These are phyloP conservation scores for Bombardia bombarda DNA, from an alignment of 495 filamentous ascomycete species.

Conservation along the genomic window DNA sequence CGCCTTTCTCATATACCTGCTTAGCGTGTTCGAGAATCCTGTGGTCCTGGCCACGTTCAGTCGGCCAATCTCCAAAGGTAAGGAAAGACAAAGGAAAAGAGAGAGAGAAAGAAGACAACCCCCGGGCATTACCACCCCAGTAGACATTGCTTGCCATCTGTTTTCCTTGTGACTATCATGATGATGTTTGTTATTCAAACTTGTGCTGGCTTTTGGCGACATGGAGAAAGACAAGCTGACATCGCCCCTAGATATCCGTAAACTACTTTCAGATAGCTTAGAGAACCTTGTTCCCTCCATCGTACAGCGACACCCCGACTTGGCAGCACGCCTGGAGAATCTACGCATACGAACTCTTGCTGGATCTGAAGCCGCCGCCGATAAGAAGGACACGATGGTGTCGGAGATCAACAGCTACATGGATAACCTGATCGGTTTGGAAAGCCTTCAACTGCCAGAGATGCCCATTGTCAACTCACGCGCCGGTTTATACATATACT, in stretches of 20 bases:
- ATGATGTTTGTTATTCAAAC: no score
- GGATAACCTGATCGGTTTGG: slow-evolving; percentile 44
- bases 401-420: slow-evolving; percentile 44
- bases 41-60: slow-evolving; percentile 36
- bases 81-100: neutral
- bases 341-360: slow-evolving; percentile 44
- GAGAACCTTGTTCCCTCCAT: slow-evolving; percentile 46
- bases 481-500: slow-evolving; percentile 85
- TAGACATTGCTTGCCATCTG: no score
- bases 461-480: slow-evolving; percentile 66
- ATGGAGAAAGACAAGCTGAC: slow-evolving; percentile 7
- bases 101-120: no score
- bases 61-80: slow-evolving; percentile 37
- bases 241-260: slow-evolving; percentile 28
- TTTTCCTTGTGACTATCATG: no score
- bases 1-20: slow-evolving; percentile 45
- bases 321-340: slow-evolving; percentile 41
- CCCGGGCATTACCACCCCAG: no score
- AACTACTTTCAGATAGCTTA: slow-evolving; percentile 39
- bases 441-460: slow-evolving; percentile 53
- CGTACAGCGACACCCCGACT: slow-evolving; percentile 38
- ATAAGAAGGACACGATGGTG: slow-evolving; percentile 35
- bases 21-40: slow-evolving; percentile 42
- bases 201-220: neutral
- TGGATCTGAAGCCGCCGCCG: slow-evolving; percentile 34